These are phyloP conservation scores for Saccharum hybrid DNA, from an alignment of 202 grass and related monocot species.

Conservation along the genomic window DNA sequence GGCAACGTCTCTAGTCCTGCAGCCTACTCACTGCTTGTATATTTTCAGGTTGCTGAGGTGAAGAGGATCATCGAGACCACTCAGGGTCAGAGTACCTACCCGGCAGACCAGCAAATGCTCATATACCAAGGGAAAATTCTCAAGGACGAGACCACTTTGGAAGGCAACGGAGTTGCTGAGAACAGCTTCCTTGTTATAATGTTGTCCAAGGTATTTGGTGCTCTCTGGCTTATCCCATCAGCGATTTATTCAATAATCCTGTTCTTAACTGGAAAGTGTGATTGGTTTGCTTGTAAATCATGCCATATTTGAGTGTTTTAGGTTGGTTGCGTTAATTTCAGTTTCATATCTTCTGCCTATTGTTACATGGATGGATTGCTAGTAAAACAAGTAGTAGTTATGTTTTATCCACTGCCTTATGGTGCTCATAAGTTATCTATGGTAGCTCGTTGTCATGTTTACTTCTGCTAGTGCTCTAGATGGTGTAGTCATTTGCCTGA, in stretches of 20 bases:
- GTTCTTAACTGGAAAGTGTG: background rate
- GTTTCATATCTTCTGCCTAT: background rate
- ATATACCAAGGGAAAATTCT: slow-evolving; percentile 96
- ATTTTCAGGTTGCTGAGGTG: slow-evolving; percentile 73
- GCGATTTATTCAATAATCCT: background rate
- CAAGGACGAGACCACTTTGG: slow-evolving; percentile 94
- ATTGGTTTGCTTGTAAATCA: background rate
- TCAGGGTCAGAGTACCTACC: slow-evolving; percentile 77
- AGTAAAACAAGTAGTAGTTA: background rate
- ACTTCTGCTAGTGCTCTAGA: background rate
- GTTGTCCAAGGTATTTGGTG: slow-evolving; percentile 79
- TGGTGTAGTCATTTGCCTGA: background rate
- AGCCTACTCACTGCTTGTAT: slow-evolving; percentile 21
- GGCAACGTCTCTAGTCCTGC: background rate
- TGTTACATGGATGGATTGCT: background rate
- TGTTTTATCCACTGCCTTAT: background rate
- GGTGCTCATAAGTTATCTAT: background rate
- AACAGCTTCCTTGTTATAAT: slow-evolving; percentile 93
- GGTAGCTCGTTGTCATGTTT: background rate
- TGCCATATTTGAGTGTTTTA: background rate
- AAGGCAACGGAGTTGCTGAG: slow-evolving; percentile 79
- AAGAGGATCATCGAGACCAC: slow-evolving; percentile 78
- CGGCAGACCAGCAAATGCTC: slow-evolving; percentile 83
- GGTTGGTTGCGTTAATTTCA: background rate
- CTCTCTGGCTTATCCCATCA: background rate